These are phyloP conservation scores for Cryphonectria parasitica DNA, from an alignment of 2,329 filamentous ascomycete genomes.

Conservation along the genomic window DNA sequence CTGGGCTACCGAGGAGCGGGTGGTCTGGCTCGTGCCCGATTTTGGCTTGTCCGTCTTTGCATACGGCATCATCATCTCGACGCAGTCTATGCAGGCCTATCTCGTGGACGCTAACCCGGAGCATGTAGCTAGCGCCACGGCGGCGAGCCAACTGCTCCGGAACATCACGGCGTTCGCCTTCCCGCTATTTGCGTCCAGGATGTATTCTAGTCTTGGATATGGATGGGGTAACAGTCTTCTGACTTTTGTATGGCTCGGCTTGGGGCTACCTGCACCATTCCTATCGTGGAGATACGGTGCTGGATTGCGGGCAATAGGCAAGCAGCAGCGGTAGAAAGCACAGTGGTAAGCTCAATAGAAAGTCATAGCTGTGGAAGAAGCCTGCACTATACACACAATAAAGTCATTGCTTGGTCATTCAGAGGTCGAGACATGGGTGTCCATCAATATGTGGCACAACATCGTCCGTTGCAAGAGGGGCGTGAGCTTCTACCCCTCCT, in stretches of 20 bases:
- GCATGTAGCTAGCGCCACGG: constrained; percentile 45
- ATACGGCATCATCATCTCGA: constrained; percentile 55
- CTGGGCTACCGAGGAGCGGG: constrained; percentile 45
- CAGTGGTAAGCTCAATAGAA: background rate
- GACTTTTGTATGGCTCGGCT: constrained; percentile 48
- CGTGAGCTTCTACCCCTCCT: background rate
- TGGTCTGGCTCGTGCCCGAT: constrained; percentile 60
- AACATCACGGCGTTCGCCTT: constrained; percentile 59
- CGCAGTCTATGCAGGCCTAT: constrained; percentile 59
- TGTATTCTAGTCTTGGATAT: constrained; percentile 43
- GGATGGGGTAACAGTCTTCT: constrained; percentile 49
- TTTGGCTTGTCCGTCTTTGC: constrained; percentile 58
- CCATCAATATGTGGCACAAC: background rate
- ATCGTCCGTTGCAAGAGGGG: background rate
- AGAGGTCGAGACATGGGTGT: background rate
- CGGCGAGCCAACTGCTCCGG: constrained; percentile 56
- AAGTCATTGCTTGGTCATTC: background rate
- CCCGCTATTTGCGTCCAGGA: constrained; percentile 55
- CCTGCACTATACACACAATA: background rate
- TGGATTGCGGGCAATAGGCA: constrained; percentile 16
- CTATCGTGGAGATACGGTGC: constrained; percentile 30
- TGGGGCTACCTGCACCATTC: constrained; percentile 47
- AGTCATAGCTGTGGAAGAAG: background rate
- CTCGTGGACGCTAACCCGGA: constrained; percentile 54
- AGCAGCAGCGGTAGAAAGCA: background rate